Conservation (phyloP, 2,329 filamentous ascomycete species). For the Hypocreales sp. region DNA sequence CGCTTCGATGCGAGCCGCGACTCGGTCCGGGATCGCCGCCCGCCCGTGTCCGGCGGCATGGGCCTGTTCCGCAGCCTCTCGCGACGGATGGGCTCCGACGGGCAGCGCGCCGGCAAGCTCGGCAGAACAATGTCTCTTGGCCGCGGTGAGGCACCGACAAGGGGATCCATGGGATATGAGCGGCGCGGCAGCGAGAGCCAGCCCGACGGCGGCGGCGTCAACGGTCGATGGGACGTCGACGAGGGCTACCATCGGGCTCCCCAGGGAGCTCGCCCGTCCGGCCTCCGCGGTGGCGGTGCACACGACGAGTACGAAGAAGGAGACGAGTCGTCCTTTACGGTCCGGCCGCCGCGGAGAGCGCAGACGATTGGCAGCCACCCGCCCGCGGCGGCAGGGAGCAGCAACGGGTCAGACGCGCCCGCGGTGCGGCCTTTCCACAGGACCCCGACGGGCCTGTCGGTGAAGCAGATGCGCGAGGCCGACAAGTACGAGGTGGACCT, state of each 20-base stretch:
- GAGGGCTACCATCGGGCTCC: slow-evolving; percentile 11
- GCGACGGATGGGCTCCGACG: slow-evolving; percentile 17
- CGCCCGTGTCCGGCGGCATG: slow-evolving; percentile 29
- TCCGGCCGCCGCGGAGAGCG: slow-evolving; percentile 17
- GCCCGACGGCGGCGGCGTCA: slow-evolving; percentile 36
- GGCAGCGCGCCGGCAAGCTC: slow-evolving; percentile 23
- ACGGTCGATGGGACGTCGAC: slow-evolving; percentile 35
- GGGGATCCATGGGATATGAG: slow-evolving; percentile 25
- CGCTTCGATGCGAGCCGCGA: slow-evolving; percentile 22
- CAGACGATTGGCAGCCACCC: slow-evolving; percentile 14
- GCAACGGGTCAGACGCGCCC: slow-evolving; percentile 8
- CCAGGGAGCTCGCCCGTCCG: slow-evolving; percentile 10
- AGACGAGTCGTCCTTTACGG: slow-evolving; percentile 42
- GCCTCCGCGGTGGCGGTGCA: slow-evolving; percentile 24
- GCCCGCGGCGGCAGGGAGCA: slow-evolving; percentile 4
- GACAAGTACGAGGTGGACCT: slow-evolving; percentile 52
- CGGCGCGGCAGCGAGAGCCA: slow-evolving; percentile 22
- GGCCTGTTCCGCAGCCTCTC: slow-evolving; percentile 30
- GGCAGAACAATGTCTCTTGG: slow-evolving; percentile 47
- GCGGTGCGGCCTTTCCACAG: slow-evolving; percentile 39
- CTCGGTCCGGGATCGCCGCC: slow-evolving; percentile 26
- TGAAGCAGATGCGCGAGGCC: slow-evolving; percentile 41
- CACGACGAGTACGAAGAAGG: slow-evolving; percentile 35
- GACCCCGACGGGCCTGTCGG: slow-evolving; percentile 52
- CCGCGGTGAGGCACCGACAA: slow-evolving; percentile 30